Evolutionary conservation across 768 basidiomycete genomes (phyloP).

Genomic region (Pulveroboletus sp.): DNA sequence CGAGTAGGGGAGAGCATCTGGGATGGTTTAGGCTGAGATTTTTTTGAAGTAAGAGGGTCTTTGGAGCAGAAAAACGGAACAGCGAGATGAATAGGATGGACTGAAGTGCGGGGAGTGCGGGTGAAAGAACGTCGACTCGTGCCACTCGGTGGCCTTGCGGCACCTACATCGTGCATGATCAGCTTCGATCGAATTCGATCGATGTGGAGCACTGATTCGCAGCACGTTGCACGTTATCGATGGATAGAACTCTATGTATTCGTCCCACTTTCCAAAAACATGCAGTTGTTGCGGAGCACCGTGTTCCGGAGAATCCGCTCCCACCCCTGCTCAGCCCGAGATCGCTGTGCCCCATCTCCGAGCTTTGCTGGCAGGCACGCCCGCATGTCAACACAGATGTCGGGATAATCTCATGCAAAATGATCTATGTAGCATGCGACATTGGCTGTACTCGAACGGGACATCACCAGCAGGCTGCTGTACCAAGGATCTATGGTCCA

Average conservation of each 20-base stretch:
- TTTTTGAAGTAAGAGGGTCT: neutral
- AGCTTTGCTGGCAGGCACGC: neutral
- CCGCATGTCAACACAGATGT: no score
- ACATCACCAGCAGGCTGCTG: no score
- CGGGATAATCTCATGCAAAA: no score
- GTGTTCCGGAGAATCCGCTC: neutral
- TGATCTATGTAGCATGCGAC: no score
- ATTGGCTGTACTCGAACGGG: no score
- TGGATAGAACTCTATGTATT: no score
- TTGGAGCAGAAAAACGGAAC: no score
- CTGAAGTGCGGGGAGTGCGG: neutral
- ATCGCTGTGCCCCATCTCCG: no score
- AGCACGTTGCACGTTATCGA: neutral
- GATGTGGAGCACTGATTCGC: neutral
- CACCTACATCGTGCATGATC: neutral
- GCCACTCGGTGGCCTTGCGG: neutral
- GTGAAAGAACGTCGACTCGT: conserved; percentile 4
- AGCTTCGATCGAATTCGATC: conserved; percentile 1
- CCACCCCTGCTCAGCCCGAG: neutral
- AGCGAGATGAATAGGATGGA: neutral
- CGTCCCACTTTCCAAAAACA: no score
- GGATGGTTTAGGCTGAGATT: neutral
- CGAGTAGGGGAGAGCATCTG: conserved; percentile 14
- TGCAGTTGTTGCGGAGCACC: no score
- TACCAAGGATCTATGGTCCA: neutral